Evolutionary conservation across 2,329 filamentous ascomycete genomes (phyloP), one percentile per base, ranked within the genome.

Genomic region (Colletotrichum eleusines): DNA sequence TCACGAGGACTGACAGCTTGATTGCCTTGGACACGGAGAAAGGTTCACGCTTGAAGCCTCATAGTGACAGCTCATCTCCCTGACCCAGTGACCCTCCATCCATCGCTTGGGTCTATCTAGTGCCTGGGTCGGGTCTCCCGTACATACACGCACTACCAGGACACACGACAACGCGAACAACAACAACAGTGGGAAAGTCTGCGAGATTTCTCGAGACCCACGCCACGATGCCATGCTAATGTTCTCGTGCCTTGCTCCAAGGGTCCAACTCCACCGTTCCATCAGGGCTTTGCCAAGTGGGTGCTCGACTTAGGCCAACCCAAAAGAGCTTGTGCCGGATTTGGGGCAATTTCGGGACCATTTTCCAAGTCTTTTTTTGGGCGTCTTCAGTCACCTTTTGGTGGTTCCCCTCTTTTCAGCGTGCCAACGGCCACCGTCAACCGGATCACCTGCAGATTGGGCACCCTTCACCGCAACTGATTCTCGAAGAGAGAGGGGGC

Each of bases 391-490:
- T 33, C 40, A n/a, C n/a, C n/a, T n/a, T 14, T 20, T 9, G 58
- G 38, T 18, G 42, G 23, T 50, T 64, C 69, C 66, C 65, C 69
- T 65, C 69, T 69, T 64, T 63, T 60, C 31, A 44, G 48, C 33
- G 57, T 55, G 61, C 44, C 40, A 38, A 63, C 61, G 42, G 63
- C 44, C 68, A 65, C 46, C 66, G 38, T 70, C 40, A 50, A 72
- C 60, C 60, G 51, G 69, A 72, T 72, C 61, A 65, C 69, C 66
- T 72, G 69, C 69, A 72, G 55, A 67, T 31, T 70, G 54, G 69
- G 69, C 69, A 55, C 57, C n/a, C 66, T 65, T 72, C 69, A 72
- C 69, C 69, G 69, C 69, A 72, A 72, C 66, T 44, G 9, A 44
- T 20, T n/a, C 18, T 20, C 42, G 18, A n/a, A 44, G 42, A 42